phyloP scores from a whole-genome alignment of 176 grass and related monocot genomes.

The Rhynchospora breviuscula region DNA sequence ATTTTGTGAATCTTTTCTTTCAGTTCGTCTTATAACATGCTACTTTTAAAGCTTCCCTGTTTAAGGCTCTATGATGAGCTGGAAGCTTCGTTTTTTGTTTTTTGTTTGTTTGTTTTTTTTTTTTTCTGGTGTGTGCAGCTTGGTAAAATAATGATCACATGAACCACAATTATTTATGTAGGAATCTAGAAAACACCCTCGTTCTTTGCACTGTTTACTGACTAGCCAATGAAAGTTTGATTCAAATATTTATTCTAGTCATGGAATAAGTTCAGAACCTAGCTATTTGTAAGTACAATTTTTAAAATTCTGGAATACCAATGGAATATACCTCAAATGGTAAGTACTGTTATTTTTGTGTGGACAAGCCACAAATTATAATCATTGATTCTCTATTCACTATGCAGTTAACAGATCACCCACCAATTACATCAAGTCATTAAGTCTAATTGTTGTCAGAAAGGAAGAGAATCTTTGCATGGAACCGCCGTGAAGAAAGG shows the following conservation, averaged over 20 bases:
- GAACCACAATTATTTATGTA: background rate
- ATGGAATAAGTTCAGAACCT: background rate
- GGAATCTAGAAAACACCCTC: background rate
- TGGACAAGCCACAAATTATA: background rate
- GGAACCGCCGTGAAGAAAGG: constrained; percentile 13
- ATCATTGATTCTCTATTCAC: too few species aligned
- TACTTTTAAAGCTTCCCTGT: background rate
- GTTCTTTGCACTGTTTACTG: constrained; percentile 4
- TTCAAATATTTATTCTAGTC: background rate
- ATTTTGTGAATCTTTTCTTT: background rate
- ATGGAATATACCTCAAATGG: background rate
- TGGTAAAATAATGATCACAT: background rate
- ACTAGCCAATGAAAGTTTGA: background rate
- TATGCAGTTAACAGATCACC: background rate
- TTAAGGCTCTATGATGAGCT: background rate
- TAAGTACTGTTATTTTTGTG: background rate
- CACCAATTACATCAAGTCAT: background rate
- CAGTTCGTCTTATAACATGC: background rate
- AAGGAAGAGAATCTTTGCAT: constrained; percentile 6
- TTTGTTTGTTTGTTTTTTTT: background rate
- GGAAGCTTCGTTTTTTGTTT: background rate
- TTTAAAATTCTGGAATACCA: background rate
- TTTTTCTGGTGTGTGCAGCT: background rate
- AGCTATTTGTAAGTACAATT: constrained; percentile 13
- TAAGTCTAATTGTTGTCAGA: background rate